Evolutionary conservation across 2,329 filamentous ascomycete genomes (phyloP).

Genomic region (Sodiomyces alkalinus): DNA sequence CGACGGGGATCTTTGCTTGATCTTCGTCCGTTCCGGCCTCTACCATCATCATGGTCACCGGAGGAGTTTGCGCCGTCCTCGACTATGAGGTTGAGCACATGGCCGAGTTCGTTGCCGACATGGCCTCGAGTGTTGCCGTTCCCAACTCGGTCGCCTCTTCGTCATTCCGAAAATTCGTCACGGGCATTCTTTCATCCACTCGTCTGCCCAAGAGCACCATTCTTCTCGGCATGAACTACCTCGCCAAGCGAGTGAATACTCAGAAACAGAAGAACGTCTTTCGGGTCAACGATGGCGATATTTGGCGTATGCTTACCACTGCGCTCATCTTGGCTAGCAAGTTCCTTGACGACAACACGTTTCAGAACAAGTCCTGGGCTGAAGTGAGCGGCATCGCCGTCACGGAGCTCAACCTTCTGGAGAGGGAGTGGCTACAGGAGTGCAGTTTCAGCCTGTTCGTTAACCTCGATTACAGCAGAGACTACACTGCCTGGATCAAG

Average conservation of each 20-base stretch:
- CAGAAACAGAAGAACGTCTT: conserved; percentile 40
- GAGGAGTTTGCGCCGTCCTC: conserved; percentile 83
- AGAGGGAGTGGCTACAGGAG: conserved; percentile 73
- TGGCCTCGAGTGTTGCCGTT: conserved; percentile 49
- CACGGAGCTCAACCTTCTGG: conserved; percentile 67
- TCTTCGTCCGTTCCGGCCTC: conserved; percentile 20
- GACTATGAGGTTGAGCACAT: conserved; percentile 96
- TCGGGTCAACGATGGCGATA: conserved; percentile 49
- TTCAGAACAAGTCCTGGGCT: conserved; percentile 93
- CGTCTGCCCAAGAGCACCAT: conserved; percentile 84
- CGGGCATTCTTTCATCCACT: conserved; percentile 79
- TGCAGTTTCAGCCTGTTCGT: conserved; percentile 80
- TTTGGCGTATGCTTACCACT: conserved; percentile 79
- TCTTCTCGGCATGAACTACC: conserved; percentile 76
- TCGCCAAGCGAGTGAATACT: conserved; percentile 69
- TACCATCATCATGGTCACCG: conserved; percentile 50
- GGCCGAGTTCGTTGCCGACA: conserved; percentile 89
- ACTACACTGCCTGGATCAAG: conserved; percentile 46
- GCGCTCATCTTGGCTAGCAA: conserved; percentile 81
- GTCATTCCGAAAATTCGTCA: conserved; percentile 82
- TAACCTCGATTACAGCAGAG: conserved; percentile 64
- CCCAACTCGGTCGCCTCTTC: conserved; percentile 29
- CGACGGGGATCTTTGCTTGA: conserved; percentile 19
- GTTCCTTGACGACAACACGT: conserved; percentile 92
- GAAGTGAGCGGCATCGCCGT: conserved; percentile 87